phyloP scores from a whole-genome alignment of 2,329 filamentous ascomycete genomes.

The Aspergillus pseudoviridinutans region DNA sequence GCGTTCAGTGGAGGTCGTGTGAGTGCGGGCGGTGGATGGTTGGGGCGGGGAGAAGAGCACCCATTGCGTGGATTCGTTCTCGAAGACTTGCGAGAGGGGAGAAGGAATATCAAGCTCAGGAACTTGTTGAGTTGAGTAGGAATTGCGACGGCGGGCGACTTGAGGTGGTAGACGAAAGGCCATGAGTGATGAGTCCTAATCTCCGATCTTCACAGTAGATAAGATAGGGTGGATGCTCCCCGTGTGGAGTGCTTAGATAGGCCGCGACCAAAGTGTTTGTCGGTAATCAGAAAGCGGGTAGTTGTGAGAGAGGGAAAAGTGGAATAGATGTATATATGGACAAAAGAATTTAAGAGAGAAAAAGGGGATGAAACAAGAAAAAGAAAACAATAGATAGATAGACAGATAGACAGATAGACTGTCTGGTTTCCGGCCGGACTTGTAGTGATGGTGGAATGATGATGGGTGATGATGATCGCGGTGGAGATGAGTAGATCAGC shows the following conservation, averaged over 20 bases:
- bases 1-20: constrained; percentile 60
- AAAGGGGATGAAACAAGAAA: background rate
- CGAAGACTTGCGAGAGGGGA: constrained; percentile 35
- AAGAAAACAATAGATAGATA: background rate
- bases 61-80: constrained; percentile 86
- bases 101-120: constrained; percentile 25
- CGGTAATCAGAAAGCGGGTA: background rate
- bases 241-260: constrained; percentile 8
- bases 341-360: background rate
- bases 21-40: constrained; percentile 64
- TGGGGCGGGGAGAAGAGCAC: constrained; percentile 82
- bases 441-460: background rate
- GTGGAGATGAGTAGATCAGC: background rate
- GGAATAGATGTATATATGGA: background rate
- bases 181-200: constrained; percentile 21
- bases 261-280: background rate
- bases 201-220: background rate
- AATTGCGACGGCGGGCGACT: constrained; percentile 30
- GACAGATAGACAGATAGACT: background rate
- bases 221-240: constrained; percentile 19
- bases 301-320: background rate
- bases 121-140: constrained; percentile 28
- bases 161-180: constrained; percentile 38
- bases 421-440: background rate
- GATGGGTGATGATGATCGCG: background rate